These are phyloP conservation scores for Spathaspora girioi DNA, from an alignment of 805 yeast species.

Conservation along the genomic window DNA sequence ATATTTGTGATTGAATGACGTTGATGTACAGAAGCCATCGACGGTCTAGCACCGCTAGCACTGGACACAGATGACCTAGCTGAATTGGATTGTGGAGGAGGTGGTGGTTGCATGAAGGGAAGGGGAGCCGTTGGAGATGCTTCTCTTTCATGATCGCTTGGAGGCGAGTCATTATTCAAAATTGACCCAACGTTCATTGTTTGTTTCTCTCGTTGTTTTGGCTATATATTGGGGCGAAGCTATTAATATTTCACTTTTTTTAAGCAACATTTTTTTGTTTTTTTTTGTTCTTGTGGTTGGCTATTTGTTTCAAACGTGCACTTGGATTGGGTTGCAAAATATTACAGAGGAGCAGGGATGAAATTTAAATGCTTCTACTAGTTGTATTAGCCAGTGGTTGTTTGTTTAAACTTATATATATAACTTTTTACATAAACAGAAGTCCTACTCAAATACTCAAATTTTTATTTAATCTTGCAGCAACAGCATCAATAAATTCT, in stretches of 20 bases:
- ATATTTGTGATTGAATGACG: conserved; percentile 28
- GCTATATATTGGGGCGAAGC: background rate
- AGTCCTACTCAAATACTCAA: conserved; percentile 10
- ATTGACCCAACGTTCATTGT: conserved; percentile 38
- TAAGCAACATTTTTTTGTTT: background rate
- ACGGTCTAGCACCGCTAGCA: conserved; percentile 3
- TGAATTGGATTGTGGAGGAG: background rate
- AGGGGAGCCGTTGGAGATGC: background rate
- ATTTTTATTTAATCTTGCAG: conserved; percentile 50
- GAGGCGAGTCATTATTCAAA: conserved; percentile 31
- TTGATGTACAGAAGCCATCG: conserved; percentile 13
- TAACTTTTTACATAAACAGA: background rate
- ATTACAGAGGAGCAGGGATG: background rate
- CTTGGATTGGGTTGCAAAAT: no score
- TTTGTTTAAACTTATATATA: no score
- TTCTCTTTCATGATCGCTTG: conserved; percentile 13
- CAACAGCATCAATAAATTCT: conserved; percentile 84
- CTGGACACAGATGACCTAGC: conserved; percentile 2
- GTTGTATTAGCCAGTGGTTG: no score
- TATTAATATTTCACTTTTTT: background rate
- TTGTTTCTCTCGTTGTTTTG: background rate
- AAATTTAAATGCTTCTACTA: no score
- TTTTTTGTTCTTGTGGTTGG: background rate
- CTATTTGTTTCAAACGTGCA: background rate
- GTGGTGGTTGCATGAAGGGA: background rate